These are phyloP conservation scores for Mortierella hygrophila DNA, from an alignment of 192 early-diverging fungal genomes.

Conservation along the genomic window DNA sequence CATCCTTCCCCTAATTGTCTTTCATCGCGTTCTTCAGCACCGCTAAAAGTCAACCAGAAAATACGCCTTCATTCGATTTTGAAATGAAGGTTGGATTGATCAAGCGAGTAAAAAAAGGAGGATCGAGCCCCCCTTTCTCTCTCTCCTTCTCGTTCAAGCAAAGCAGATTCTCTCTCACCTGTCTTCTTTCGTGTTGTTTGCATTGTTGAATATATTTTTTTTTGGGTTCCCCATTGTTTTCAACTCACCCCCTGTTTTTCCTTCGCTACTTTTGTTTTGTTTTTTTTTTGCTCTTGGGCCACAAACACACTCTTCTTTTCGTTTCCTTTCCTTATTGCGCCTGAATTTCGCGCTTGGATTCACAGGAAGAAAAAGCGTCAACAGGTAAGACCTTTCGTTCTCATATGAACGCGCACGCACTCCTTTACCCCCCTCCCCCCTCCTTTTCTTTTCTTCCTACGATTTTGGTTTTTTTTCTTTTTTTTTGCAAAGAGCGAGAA, in stretches of 20 bases:
- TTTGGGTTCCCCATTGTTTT: background rate
- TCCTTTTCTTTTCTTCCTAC: background rate
- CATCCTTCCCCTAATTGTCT: background rate
- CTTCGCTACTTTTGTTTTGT: background rate
- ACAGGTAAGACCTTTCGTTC: background rate
- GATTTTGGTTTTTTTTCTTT: too few relatives aligned
- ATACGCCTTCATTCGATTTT: too few relatives aligned
- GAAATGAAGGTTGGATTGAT: background rate
- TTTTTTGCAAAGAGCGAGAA: background rate
- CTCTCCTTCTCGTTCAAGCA: background rate
- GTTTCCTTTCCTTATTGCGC: too few relatives aligned
- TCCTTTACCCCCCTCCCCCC: background rate
- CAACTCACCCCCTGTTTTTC: background rate
- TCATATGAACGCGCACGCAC: conserved; percentile 6
- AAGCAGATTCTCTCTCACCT: background rate
- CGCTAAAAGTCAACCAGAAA: too few relatives aligned
- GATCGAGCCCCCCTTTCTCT: background rate
- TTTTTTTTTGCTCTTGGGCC: background rate
- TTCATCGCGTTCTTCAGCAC: background rate
- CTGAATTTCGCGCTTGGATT: background rate
- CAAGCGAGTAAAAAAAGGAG: background rate
- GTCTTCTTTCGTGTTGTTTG: background rate
- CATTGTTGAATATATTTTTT: background rate
- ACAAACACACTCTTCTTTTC: too few relatives aligned
- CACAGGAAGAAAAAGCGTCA: background rate